These are phyloP conservation scores for Excoecaria agallocha DNA, from an alignment of 345 rosid genomes.

Conservation along the genomic window DNA sequence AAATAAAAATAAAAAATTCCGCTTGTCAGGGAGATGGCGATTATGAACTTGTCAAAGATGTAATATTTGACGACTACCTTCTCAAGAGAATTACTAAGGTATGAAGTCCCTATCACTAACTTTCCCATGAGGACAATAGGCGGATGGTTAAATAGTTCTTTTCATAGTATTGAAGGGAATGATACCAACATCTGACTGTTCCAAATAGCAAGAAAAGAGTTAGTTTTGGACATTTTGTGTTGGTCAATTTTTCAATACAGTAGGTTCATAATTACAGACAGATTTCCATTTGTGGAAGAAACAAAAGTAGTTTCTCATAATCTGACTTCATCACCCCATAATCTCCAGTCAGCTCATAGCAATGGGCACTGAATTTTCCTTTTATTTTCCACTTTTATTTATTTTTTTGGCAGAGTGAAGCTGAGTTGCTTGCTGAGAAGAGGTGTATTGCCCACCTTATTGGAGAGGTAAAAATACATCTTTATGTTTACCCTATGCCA, in stretches of 20 bases:
- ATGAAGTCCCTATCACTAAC: background rate
- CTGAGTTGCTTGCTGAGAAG: constrained; percentile 85
- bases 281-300: too few species aligned
- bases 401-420: constrained; percentile 60
- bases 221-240: background rate
- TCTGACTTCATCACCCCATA: background rate
- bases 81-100: constrained; percentile 80
- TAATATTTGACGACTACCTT: constrained; percentile 78
- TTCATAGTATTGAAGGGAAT: background rate
- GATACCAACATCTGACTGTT: background rate
- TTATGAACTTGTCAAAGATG: constrained; percentile 85
- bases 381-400: background rate
- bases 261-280: too few species aligned
- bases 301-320: too few species aligned
- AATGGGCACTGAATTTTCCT: background rate
- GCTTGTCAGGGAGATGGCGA: constrained; percentile 84
- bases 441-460: constrained; percentile 96
- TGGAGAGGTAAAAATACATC: constrained; percentile 61
- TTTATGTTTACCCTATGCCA: background rate
- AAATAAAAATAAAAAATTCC: too few species aligned
- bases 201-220: background rate
- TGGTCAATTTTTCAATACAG: too few species aligned
- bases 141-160: background rate
- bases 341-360: background rate
- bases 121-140: background rate